phyloP scores from a whole-genome alignment of 108 stramenopile species.

The Thalassiosira profunda region DNA sequence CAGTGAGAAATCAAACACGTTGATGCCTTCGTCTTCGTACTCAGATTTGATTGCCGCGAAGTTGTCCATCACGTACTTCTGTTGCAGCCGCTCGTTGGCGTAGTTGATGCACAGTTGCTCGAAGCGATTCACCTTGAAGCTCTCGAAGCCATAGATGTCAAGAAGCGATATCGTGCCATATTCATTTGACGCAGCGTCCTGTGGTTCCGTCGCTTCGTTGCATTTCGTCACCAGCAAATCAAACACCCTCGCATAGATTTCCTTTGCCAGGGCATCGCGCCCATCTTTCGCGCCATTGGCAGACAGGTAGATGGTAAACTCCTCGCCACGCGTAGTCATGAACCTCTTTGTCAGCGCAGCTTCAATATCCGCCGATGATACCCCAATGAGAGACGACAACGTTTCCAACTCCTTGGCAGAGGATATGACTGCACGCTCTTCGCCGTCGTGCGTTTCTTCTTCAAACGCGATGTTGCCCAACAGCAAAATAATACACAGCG shows the following conservation, averaged over 20 bases:
- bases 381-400: slow-evolving; percentile 83
- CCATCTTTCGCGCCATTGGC: slow-evolving; percentile 81
- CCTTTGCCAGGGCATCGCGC: slow-evolving; percentile 89
- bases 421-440: slow-evolving; percentile 65
- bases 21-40: slow-evolving; percentile 92
- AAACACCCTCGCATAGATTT: slow-evolving; percentile 93
- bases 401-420: slow-evolving; percentile 56
- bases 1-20: slow-evolving; percentile 82
- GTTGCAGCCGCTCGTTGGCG: slow-evolving; percentile 97
- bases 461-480: slow-evolving; percentile 92
- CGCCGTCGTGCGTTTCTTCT: slow-evolving; percentile 61
- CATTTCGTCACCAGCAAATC: slow-evolving; percentile 93
- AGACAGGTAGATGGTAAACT: slow-evolving; percentile 82
- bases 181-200: slow-evolving; percentile 45
- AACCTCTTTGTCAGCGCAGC: slow-evolving; percentile 82
- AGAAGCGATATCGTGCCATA: slow-evolving; percentile 83
- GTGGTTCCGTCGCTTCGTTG: slow-evolving; percentile 90
- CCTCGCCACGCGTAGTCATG: slow-evolving; percentile 73
- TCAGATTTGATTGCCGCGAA: slow-evolving; percentile 69
- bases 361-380: slow-evolving; percentile 54
- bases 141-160: slow-evolving; percentile 98
- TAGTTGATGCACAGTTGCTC: slow-evolving; percentile 98
- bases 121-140: slow-evolving; percentile 86
- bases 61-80: slow-evolving; percentile 85
- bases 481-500: slow-evolving; percentile 87